A percentile compares a stretch with the other conserved stretches of the same genome.
Conservation (phyloP, 1,284 basidiomycete species). For the Polyporus tsugae region DNA sequence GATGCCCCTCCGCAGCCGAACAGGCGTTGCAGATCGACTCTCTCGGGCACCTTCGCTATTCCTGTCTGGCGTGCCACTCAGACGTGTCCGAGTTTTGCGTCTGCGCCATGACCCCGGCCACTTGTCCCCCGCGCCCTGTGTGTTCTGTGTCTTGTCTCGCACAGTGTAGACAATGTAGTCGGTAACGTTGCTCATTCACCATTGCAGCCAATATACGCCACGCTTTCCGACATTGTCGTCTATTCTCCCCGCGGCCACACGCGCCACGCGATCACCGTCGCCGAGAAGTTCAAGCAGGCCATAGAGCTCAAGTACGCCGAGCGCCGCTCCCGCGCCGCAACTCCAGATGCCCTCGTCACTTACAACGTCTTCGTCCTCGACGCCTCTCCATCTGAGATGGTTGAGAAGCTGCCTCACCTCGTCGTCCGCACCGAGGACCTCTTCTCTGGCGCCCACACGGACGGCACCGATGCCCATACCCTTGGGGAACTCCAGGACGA, state of each 20-base stretch:
- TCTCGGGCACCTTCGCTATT: constrained; percentile 11
- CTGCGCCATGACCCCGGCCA: constrained; percentile 9
- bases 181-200: constrained; percentile 26
- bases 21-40: constrained; percentile 28
- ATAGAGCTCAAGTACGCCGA: constrained; percentile 63
- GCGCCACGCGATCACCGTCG: constrained; percentile 61
- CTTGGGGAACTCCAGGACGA: constrained; percentile 39
- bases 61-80: constrained; percentile 1
- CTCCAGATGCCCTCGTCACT: constrained; percentile 53
- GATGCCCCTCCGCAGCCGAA: constrained; percentile 20
- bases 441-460: constrained; percentile 38
- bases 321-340: constrained; percentile 42
- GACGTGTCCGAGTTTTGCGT: constrained; percentile 13
- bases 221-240: constrained; percentile 88
- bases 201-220: constrained; percentile 78
- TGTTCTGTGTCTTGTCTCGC: not conserved
- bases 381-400: constrained; percentile 60
- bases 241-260: constrained; percentile 76
- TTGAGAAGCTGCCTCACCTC: constrained; percentile 55
- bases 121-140: not conserved
- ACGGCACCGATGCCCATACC: constrained; percentile 42
- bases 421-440: constrained; percentile 46
- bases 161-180: not conserved
- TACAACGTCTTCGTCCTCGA: constrained; percentile 92
- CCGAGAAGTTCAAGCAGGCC: constrained; percentile 65